Percentiles rank a stretch among this genome's conserved stretches.
Conservation (phyloP, 2,329 filamentous ascomycete species). For the Cladophialophora psammophila region DNA sequence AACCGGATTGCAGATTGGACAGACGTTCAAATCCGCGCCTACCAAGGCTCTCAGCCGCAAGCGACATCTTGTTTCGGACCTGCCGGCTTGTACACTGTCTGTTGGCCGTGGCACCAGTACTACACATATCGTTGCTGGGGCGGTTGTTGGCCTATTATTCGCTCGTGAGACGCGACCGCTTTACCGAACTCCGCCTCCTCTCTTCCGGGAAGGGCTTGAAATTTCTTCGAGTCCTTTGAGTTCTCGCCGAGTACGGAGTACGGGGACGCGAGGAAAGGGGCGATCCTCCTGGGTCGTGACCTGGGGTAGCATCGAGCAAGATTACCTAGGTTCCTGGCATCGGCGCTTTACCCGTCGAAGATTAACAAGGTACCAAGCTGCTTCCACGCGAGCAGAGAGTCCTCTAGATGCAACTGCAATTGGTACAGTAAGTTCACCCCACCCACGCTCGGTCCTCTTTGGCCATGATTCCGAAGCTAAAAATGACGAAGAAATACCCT, state of each 20-base stretch:
- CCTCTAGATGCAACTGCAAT: conserved; percentile 5
- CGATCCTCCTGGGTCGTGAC: conserved; percentile 11
- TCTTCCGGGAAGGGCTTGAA: background rate
- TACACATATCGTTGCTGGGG: background rate
- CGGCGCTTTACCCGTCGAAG: conserved; percentile 9
- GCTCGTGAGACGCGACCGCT: background rate
- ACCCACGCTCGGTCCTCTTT: background rate
- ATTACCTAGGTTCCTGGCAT: background rate
- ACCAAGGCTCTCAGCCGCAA: conserved; percentile 2
- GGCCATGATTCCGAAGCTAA: conserved; percentile 8
- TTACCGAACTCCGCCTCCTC: background rate
- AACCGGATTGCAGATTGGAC: background rate
- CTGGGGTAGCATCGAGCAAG: conserved; percentile 12
- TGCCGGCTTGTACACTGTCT: conserved; percentile 3
- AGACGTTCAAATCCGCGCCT: background rate
- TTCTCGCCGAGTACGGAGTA: background rate
- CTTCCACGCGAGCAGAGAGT: conserved; percentile 3
- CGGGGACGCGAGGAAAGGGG: conserved; percentile 13
- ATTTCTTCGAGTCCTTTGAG: conserved; percentile 7
- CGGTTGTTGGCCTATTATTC: background rate
- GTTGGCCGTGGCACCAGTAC: background rate
- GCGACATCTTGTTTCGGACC: background rate
- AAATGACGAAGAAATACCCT: conserved; percentile 12
- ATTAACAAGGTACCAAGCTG: conserved; percentile 8
- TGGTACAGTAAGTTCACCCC: conserved; percentile 1